Percentiles rank a stretch among this genome's conserved stretches.
Conservation (phyloP, 352 stramenopile species). For the Phytophthora meadii region DNA sequence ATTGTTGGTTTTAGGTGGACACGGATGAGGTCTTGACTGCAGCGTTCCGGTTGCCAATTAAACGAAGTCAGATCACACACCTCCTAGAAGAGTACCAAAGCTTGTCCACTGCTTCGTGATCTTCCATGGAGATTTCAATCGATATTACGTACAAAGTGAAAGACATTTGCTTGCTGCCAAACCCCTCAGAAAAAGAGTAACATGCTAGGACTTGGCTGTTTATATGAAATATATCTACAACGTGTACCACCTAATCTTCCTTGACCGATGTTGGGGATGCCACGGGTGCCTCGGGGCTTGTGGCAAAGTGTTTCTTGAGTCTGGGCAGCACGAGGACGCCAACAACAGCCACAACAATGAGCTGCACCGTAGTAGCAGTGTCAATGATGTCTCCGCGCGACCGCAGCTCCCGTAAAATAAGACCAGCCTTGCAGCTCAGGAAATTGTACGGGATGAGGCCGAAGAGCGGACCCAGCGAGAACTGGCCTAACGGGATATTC, state of each 20-base stretch:
- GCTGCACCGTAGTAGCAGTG: constrained; percentile 73
- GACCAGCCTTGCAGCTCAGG: constrained; percentile 79
- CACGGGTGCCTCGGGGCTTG: constrained; percentile 14
- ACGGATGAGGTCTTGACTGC: constrained; percentile 61
- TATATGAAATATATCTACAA: constrained; percentile 34
- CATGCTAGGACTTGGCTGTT: constrained; percentile 7
- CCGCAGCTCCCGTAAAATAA: constrained; percentile 75
- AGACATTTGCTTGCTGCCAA: too few species aligned
- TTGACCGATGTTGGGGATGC: constrained; percentile 23
- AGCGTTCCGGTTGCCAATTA: constrained; percentile 70
- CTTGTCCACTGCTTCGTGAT: constrained; percentile 44
- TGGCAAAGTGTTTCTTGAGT: constrained; percentile 73
- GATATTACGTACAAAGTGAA: constrained; percentile 12
- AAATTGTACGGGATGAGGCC: constrained; percentile 88
- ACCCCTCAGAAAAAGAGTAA: constrained; percentile 3
- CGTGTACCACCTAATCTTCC: constrained; percentile 30
- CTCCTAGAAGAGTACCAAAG: constrained; percentile 60
- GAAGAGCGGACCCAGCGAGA: constrained; percentile 66
- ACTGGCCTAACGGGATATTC: constrained; percentile 67
- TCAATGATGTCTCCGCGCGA: constrained; percentile 84
- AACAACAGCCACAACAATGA: constrained; percentile 72
- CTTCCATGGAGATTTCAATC: background rate
- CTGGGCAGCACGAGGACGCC: constrained; percentile 64
- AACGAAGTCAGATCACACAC: constrained; percentile 54
- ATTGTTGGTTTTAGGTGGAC: constrained; percentile 50